Base-by-base conservation (phyloP, 2,329 filamentous ascomycete species). In the Fusarium devonianum region DNA sequence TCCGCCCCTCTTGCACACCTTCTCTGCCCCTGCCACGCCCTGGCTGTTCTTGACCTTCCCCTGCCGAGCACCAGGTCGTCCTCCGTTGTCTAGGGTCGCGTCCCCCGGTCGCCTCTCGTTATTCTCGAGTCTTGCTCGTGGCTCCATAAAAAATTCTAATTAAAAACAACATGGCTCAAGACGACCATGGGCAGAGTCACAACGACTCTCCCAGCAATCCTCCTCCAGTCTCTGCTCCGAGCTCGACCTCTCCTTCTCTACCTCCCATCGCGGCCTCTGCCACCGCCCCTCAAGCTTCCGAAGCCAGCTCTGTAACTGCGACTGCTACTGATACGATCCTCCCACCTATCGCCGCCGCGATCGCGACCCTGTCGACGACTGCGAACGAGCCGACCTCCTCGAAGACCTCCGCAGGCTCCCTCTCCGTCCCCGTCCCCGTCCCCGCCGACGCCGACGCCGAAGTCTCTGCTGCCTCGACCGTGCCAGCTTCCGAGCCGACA, bases 71-170 rank as follows among this genome's bases (percentile, higher is more conserved):
- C 56, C 63, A 64, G 49, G 52, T 48, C 49, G 50, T 62, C 38
- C 56, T 64, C 57, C 57, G 60, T 64, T 56, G 56, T 55, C 66
- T 62, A 63, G 66, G 66, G 66, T 69, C 62, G 60, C 56, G 43
- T 65, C 64, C 56, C 62, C 60, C 63, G 60, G 58, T 63, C 60
- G 45, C 56, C 48, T 62, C 54, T 60, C 56, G 51, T 63, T 60
- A 53, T 64, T 68, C 63, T 63, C 62, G 61, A 62, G 68, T 69
- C 60, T 68, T 62, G 56, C 57, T 62, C 57, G 55, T 53, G 64
- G 68, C 69, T 70, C 69, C 69, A 71, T 71, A 70, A 71, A 68
- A 68, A 58, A 63, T 68, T 65, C 60, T 67, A 69, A 68, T 70
- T 67, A 69, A 68, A 69, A 66, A 60, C 64, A 66, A 64, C 60